Conservation (phyloP, 164 flowering plant genomes). For the Chimonanthus praecox region DNA sequence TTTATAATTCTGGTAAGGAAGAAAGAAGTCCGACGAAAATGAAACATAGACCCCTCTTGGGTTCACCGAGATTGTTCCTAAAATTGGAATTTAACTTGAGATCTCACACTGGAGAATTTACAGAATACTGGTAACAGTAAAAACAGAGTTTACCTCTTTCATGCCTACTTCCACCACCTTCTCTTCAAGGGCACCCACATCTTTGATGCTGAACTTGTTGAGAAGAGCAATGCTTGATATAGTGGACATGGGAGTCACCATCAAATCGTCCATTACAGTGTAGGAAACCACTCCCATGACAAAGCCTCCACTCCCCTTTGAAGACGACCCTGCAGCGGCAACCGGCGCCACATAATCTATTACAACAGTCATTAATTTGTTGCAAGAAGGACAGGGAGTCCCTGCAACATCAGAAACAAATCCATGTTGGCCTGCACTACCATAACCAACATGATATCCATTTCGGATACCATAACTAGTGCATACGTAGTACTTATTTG, state of each 20-base stretch:
- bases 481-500: not conserved
- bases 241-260: slow-evolving; percentile 22
- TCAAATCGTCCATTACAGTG: slow-evolving; percentile 41
- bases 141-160: not conserved
- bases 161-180: not conserved
- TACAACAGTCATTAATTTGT: not conserved
- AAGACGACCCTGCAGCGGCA: not conserved
- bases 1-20: too few species aligned
- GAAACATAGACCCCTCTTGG: too few species aligned
- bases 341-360: not conserved
- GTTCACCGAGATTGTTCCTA: too few species aligned
- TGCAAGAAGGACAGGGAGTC: not conserved
- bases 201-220: not conserved
- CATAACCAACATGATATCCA: not conserved
- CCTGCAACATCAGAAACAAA: not conserved
- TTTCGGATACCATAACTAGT: too few species aligned
- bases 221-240: slow-evolving; percentile 1
- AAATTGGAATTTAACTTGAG: too few species aligned
- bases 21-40: too few species aligned
- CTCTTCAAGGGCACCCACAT: not conserved
- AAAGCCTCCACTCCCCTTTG: slow-evolving; percentile 17
- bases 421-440: not conserved
- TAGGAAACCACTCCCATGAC: slow-evolving; percentile 39
- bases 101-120: too few species aligned
- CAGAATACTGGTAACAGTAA: too few species aligned